A percentile compares a stretch with the other conserved stretches of the same genome.
Conservation (phyloP, 2,329 filamentous ascomycete genomes). For the Exophiala oligosperma region DNA sequence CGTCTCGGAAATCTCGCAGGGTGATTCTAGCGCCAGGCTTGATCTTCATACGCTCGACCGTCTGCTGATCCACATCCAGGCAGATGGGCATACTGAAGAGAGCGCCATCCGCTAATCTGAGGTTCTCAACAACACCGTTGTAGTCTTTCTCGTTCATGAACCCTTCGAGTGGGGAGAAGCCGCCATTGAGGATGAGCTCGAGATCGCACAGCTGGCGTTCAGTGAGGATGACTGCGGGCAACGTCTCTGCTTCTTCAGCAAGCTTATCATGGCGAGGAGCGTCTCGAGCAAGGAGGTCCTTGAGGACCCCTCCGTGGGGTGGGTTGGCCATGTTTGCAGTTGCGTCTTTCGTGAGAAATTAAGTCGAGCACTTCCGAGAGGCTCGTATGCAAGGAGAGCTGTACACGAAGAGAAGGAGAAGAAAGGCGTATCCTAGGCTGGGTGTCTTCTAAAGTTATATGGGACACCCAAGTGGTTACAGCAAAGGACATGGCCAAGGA, state of each 20-base stretch:
- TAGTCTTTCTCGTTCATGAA: constrained; percentile 99
- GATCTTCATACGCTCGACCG: constrained; percentile 72
- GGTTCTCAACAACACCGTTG: constrained; percentile 84
- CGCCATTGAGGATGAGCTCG: constrained; percentile 94
- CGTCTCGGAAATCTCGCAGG: constrained; percentile 92
- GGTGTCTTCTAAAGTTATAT: neutral
- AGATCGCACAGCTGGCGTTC: constrained; percentile 98
- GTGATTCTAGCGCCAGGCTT: constrained; percentile 80
- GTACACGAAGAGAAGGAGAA: neutral
- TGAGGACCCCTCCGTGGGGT: constrained; percentile 89
- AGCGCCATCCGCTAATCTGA: constrained; percentile 81
- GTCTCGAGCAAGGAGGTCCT: constrained; percentile 96
- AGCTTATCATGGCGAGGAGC: constrained; percentile 78
- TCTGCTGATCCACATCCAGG: constrained; percentile 76
- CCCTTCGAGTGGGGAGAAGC: constrained; percentile 96
- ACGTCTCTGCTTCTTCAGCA: constrained; percentile 76
- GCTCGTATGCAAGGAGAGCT: neutral
- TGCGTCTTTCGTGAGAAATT: no score
- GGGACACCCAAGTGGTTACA: neutral
- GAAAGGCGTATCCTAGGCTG: neutral
- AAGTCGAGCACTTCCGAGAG: no score
- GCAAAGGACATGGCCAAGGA: neutral
- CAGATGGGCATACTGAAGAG: constrained; percentile 98
- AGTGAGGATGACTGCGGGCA: constrained; percentile 79
- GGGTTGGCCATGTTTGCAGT: constrained; percentile 47